A percentile compares a stretch with the other conserved stretches of the same genome.
phyloP scores from a whole-genome alignment of 148 eudicot species.

The Talinum fruticosum region DNA sequence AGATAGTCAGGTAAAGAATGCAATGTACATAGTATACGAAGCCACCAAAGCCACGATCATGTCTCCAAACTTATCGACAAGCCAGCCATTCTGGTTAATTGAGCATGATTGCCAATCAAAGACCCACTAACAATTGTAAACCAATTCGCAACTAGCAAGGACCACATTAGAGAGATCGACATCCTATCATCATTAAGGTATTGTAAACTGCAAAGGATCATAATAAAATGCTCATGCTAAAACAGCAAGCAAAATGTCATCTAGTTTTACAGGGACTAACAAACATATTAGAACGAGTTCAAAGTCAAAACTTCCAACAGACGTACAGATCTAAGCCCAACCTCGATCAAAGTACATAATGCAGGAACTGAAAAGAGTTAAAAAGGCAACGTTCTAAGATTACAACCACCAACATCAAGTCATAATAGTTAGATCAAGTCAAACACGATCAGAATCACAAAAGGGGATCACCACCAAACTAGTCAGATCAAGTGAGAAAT shows the following conservation, averaged over 20 bases:
- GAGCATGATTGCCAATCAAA: background rate
- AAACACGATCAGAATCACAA: background rate
- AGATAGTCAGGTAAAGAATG: background rate
- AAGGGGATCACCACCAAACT: background rate
- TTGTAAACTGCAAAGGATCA: background rate
- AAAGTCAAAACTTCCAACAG: background rate
- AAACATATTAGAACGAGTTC: background rate
- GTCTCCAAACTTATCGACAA: background rate
- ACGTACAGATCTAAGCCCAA: background rate
- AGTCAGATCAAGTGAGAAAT: conserved; percentile 13
- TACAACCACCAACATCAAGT: background rate
- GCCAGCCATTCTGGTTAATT: background rate
- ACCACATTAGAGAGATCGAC: conserved; percentile 15
- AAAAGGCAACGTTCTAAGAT: conserved; percentile 12
- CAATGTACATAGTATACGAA: background rate
- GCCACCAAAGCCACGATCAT: background rate
- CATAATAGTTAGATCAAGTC: background rate
- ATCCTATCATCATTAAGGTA: background rate
- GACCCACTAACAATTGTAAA: background rate
- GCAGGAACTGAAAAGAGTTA: background rate
- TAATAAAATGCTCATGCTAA: background rate
- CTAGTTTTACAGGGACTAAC: background rate
- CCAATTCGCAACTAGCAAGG: background rate
- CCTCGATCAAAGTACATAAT: conserved; percentile 8
- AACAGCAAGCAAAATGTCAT: background rate